Base-by-base conservation (phyloP, 163 green algal genomes). In the Chlorella variabilis region DNA sequence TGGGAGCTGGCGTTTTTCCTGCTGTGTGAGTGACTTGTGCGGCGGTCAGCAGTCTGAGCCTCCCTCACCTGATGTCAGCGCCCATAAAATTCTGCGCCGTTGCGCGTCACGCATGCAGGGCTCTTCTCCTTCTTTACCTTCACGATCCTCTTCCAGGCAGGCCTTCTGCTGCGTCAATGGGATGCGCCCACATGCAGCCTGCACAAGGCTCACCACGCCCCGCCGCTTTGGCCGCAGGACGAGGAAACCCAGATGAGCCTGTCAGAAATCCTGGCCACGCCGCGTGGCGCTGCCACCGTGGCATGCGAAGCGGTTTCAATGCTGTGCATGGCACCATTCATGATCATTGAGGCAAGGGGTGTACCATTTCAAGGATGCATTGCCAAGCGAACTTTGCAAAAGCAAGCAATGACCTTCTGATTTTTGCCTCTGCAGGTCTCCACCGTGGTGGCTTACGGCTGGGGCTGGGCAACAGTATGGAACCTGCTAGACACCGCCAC, bases 401-500 rank as follows among this genome's bases (percentile, higher is more conserved):
- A 54, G 45, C 45, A 54, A 54, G 45, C 15, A n/a, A n/a, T 54
- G 45, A 54, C 45, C 15, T 11, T 54, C 15, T 54, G 45, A 11
- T 54, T 54, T 54, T 5, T 18, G 13, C 4, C 61, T 42, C 8
- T 34, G 4, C 73, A 80, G 73, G 33, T 58, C 27, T 91, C 88
- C 83, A 94, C 89, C 0, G 56, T 95, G 7, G 42, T 59, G 1
- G 87, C 89, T 18, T 95, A 96, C 62, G 88, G 91, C 38, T 69
- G 48, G 63, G 84, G 85, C 39, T 97, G 93, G 93, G 31, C 93
- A 2, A 88, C 80, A 31, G 54, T 92, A 0, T 97, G 90, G 90
- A 96, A 96, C 80, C 5, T 93, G 3, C 68, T 94, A 58, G 93
- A 97, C 63, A 68, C 92, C 20, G 56, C 71, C 5, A 90, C 88